Evolutionary conservation across 106 monocot species (phyloP).

Genomic region (Dendrobium chrysotoxum): DNA sequence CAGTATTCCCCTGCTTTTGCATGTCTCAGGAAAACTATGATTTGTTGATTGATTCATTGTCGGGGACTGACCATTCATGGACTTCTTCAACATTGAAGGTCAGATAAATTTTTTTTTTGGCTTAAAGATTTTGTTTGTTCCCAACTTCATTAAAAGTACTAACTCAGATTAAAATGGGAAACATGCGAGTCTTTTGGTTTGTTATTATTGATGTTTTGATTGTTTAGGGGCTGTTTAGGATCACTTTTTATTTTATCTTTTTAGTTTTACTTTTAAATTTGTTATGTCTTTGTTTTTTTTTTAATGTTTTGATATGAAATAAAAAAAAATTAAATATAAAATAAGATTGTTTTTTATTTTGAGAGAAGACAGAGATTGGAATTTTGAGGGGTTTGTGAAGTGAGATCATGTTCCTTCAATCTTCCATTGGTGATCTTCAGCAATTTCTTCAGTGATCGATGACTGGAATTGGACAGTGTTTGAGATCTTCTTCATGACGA

Average conservation of each 20-base stretch:
- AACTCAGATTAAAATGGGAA: neutral
- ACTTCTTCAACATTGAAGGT: conserved; percentile 68
- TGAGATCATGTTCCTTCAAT: no score
- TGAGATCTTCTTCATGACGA: no score
- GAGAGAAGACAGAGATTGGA: no score
- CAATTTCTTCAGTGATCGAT: no score
- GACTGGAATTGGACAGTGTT: no score
- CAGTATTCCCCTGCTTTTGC: neutral
- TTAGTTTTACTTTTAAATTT: neutral
- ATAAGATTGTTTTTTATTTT: no score
- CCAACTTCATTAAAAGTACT: neutral
- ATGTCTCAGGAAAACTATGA: conserved; percentile 56
- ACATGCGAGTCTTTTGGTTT: neutral
- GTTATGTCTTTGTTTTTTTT: neutral
- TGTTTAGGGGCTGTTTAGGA: no score
- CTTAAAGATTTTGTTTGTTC: neutral
- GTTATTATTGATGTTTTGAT: neutral
- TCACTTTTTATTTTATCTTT: no score
- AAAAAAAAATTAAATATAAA: conserved; percentile 1
- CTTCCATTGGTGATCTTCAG: no score
- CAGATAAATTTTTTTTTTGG: neutral
- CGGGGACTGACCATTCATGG: conserved; percentile 81
- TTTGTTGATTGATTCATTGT: conserved; percentile 55
- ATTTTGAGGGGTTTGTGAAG: no score
- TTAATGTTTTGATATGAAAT: neutral